Evolutionary conservation across 768 basidiomycete genomes (phyloP), one percentile per base, ranked within the genome.

Genomic region (Chiua virens): DNA sequence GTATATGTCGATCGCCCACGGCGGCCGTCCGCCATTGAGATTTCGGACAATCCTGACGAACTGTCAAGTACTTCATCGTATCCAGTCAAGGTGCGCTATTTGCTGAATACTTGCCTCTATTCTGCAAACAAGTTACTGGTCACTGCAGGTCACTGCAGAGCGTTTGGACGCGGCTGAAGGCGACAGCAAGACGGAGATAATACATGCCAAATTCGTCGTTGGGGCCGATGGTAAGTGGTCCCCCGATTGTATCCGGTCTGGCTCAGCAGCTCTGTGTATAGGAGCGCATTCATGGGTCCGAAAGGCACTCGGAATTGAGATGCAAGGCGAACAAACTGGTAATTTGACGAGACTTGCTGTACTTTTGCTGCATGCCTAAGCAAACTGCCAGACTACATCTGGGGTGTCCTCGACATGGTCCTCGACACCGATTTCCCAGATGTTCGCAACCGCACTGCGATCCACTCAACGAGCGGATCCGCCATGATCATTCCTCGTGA

Each of bases 401-500:
- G 91, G 91, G 91, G 91, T 3, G 90, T 92, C 4, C 69, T 91
- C 18, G 91, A 91, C 66, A 72, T 81, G 44, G 59, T 80, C 23
- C 85, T 85, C 0, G 77, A 83, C n/a, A 89, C 87, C 2, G 73
- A 89, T 61, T 88, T 90, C 53, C 89, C 89, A 0, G 87, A 91
- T 62, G 83, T 87, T 52, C 81, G 88, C 17, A 83, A 82, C 49
- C 76, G 73, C 55, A 73, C 73, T 43, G 81, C 72, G 0, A 79
- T 90, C n/a, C 87, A 90, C 65, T 89, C 87, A 0, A 74, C 76
- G 34, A 75, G 79, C 43, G 84, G 86, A 1, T 81, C 85, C 0
- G 81, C 84, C 50, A 85, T 90, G 82, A 62, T 87, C 40, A 87
- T 92, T 45, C 89, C 89, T 0, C 78, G 89, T 30, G 84, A 87